Evolutionary conservation across 2,329 filamentous ascomycete species (phyloP), one percentile per base, ranked within the genome.

Genomic region (Colletotrichum australisinense): DNA sequence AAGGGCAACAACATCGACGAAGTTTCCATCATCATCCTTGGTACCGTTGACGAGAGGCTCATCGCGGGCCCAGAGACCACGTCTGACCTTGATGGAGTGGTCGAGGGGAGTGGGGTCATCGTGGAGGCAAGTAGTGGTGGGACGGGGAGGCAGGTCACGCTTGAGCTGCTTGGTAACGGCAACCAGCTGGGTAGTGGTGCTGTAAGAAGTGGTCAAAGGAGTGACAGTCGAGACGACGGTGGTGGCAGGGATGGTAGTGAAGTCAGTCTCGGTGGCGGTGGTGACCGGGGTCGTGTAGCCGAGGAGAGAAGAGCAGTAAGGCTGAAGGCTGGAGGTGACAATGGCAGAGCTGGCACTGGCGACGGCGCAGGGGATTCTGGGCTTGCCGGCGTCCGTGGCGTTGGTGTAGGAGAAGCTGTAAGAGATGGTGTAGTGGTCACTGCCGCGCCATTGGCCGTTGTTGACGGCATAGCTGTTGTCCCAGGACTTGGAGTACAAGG

Each of bases 331-430:
- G 35, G 65, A 62, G 24, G 55, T 35, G 46, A 19, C 28, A 52
- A 46, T 67, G 55, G 65, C 42, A 5, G 42, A 49, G 19, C 42
- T 49, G 42, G 42, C 42, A 11, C 42, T 49, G 42, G 42, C 42
- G 42, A 49, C 19, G 42, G 59, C 35, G 38, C 59, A 63, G 2
- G 59, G 59, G 11, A 63, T 63, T 11, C 59, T 38, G 1, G 59
- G 59, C 24, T 63, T 49, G 19, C 59, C 59, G 5, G 59, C 14
- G 9, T 30, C n/a, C 7, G 59, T 63, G 12, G 59, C 9, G 24
- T 63, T 63, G 38, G 59, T 63, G 38, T 63, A 63, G 12, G 59
- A 63, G 35, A 63, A 63, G 35, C 59, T 63, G 59, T 63, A 46
- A 22, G 35, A 63, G 59, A 63, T 49, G 14, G 38, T 63, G 38